These are phyloP conservation scores for Venturia aucupariae DNA, from an alignment of 2,329 filamentous ascomycete species.

Conservation along the genomic window DNA sequence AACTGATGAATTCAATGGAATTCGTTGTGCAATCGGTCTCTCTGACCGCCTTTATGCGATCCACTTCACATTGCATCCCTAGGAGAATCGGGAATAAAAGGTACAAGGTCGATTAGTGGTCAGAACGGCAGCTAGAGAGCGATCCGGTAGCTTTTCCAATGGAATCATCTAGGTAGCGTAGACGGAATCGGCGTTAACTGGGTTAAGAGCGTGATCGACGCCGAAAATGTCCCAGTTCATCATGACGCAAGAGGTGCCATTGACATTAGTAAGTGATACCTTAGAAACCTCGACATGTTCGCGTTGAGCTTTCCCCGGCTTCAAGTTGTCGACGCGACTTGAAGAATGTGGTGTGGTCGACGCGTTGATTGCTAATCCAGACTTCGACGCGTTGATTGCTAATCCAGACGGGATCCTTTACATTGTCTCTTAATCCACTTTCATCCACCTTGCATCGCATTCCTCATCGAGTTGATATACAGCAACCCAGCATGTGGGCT, in stretches of 20 bases:
- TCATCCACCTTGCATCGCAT: background rate
- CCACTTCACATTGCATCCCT: background rate
- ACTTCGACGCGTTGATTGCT: too few species aligned
- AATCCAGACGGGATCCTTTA: background rate
- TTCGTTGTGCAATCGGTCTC: background rate
- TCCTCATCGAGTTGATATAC: background rate
- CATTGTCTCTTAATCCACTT: background rate
- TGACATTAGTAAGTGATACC: conserved; percentile 3
- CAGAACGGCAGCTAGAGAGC: background rate
- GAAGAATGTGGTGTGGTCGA: background rate
- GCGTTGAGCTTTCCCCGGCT: too few species aligned
- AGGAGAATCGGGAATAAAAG: background rate
- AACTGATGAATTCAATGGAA: background rate
- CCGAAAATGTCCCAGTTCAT: background rate
- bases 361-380: background rate
- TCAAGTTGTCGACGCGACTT: too few species aligned
- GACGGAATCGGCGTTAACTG: background rate
- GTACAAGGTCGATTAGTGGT: background rate
- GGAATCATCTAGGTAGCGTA: too few species aligned
- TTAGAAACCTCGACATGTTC: too few species aligned
- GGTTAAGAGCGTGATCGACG: background rate
- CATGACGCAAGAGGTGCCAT: conserved; percentile 2
- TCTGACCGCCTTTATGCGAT: background rate
- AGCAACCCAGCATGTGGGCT: conserved; percentile 4
- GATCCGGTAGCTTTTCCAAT: background rate